phyloP scores from a whole-genome alignment of 2,329 filamentous ascomycete genomes.

The Monilinia vaccinii-corymbosi region DNA sequence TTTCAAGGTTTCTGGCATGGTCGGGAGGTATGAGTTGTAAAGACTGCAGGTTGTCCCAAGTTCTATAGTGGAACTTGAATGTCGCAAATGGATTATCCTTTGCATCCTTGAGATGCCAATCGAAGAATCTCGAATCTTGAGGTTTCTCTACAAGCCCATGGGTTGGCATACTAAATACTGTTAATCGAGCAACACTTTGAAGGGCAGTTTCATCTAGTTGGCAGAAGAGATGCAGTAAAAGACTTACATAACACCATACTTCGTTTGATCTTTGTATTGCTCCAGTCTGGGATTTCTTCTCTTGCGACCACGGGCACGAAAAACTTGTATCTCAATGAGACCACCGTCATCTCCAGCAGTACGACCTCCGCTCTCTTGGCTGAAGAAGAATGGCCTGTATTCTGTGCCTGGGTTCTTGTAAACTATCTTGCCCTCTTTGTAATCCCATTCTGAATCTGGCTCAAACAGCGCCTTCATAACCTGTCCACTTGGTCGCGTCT shows the following conservation, averaged over 20 bases:
- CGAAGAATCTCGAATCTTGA: slow-evolving; percentile 41
- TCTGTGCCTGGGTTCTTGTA: slow-evolving; percentile 36
- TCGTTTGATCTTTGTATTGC: slow-evolving; percentile 38
- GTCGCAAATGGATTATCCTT: slow-evolving; percentile 43
- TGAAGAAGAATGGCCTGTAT: slow-evolving; percentile 42
- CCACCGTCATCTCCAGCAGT: slow-evolving; percentile 44
- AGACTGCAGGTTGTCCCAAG: slow-evolving; percentile 38
- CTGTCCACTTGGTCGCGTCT: slow-evolving; percentile 30
- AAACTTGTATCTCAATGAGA: slow-evolving; percentile 44
- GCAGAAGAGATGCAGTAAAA: not conserved
- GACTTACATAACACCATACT: slow-evolving; percentile 46
- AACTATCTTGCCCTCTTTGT: slow-evolving; percentile 31
- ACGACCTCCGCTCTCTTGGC: slow-evolving; percentile 20
- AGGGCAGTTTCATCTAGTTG: not conserved
- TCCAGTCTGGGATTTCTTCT: slow-evolving; percentile 35
- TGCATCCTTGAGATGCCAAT: slow-evolving; percentile 43
- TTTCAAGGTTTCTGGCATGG: slow-evolving; percentile 11
- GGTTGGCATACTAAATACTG: slow-evolving; percentile 38
- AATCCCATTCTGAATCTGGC: slow-evolving; percentile 36
- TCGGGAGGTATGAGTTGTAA: slow-evolving; percentile 37
- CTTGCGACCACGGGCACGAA: slow-evolving; percentile 41
- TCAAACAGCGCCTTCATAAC: slow-evolving; percentile 41
- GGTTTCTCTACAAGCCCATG: slow-evolving; percentile 44
- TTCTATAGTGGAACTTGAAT: slow-evolving; percentile 49
- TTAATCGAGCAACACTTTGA: not conserved